Base-by-base conservation (phyloP, 1,284 basidiomycete species). In the Irpex sp. region DNA sequence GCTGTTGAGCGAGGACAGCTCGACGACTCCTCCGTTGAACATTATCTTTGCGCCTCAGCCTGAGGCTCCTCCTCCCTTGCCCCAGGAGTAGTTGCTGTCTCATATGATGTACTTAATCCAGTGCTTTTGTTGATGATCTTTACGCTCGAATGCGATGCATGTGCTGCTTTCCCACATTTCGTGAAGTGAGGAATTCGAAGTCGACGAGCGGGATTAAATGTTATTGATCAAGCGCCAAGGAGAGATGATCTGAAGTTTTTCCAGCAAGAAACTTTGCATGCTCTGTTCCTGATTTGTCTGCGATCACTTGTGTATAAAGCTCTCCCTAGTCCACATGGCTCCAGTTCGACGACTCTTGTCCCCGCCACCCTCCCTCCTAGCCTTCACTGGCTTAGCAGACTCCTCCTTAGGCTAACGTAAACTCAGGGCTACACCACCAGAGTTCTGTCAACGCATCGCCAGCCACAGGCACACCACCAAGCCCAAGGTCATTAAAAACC, bases 11-110 rank as follows among this genome's bases (percentile, higher is more conserved):
- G 91, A 93, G 68, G 89, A 93, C 68, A 92, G 90, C 72, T 86
- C 89, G 75, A 91, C 88, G 47, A 89, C 91, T 4, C 91, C 91
- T 31, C 91, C 91, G 51, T 80, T 93, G 55, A 85, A 86, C 71
- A 74, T 92, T 59, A 90, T 92, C 69, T 92, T 92, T 75, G 90
- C 91, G 13, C 88, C 89, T 5, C 87, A 91, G 74, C 90, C 91
- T n/a, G 88, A 89, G 60, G 89, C 86, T 2, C 88, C 90, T 47
- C 90, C 90, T 59, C 90, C 91, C 55, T 79, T 91, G 70, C 89
- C 89, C 38, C 66, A 74, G 62, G 78, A 76, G 34, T 74, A 58
- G 37, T 52, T 38, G 1, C 6, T 19, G 15, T 19, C 26, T 52
- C 8, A 11, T 19, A n/a, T 36, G 4, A 37, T 58, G n/a, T 58